A percentile compares a stretch with the other conserved stretches of the same genome.
phyloP scores from a whole-genome alignment of 177 flowering plant species.

The Vitis hybrid region DNA sequence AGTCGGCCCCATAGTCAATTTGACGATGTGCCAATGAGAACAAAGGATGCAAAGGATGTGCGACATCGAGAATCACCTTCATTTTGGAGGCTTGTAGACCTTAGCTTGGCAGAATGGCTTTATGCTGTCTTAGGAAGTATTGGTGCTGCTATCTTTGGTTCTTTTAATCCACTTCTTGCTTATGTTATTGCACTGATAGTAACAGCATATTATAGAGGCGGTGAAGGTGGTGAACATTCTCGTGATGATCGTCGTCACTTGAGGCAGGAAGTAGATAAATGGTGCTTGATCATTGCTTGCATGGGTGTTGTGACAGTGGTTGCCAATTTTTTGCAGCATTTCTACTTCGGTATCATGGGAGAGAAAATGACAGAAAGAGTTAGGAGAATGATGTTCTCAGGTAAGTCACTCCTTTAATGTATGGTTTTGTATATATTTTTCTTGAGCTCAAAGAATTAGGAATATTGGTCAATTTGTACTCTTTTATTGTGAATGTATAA shows the following conservation, averaged over 20 bases:
- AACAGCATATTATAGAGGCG: conserved; percentile 60
- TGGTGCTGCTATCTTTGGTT: conserved; percentile 97
- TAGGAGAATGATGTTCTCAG: conserved; percentile 94
- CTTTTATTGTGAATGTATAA: conserved; percentile 4
- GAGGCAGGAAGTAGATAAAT: conserved; percentile 66
- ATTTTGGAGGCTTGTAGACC: conserved; percentile 87
- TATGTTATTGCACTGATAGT: conserved; percentile 73
- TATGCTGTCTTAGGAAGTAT: conserved; percentile 90
- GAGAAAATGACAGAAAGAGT: conserved; percentile 98
- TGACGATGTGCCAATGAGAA: conserved; percentile 54
- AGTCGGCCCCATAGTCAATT: conserved; percentile 74
- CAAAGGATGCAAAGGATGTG: conserved; percentile 41
- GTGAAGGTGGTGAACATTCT: conserved; percentile 18
- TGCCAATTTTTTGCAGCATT: conserved; percentile 93
- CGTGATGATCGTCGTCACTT: conserved; percentile 27
- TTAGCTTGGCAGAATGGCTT: conserved; percentile 96
- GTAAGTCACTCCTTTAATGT: conserved; percentile 25
- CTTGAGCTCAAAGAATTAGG: neutral
- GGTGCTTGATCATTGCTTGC: conserved; percentile 86
- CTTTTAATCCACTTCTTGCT: conserved; percentile 97
- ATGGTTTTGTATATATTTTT: neutral
- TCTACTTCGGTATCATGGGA: conserved; percentile 97
- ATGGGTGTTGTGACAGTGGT: conserved; percentile 96
- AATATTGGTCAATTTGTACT: neutral
- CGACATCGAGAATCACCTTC: conserved; percentile 60